A percentile compares a stretch with the other conserved stretches of the same genome.
Evolutionary conservation across 106 monocot species (phyloP).

Genomic region (Alisma plantagoaquatica): DNA sequence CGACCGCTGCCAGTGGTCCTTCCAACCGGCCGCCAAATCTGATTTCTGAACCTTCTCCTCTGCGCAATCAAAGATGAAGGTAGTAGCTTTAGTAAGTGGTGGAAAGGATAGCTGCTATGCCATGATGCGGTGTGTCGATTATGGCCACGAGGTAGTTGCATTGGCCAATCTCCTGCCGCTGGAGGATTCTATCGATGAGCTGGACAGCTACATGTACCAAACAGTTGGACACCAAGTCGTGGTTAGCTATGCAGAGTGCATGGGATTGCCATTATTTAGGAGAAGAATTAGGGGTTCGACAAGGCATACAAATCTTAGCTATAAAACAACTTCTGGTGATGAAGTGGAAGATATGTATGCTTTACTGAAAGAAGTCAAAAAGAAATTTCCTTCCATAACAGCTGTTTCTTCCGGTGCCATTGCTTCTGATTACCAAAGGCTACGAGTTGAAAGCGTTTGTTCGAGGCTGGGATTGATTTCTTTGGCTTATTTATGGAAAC

Average conservation of each 20-base stretch:
- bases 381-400: slow-evolving; percentile 58
- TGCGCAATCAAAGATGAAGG: slow-evolving; percentile 46
- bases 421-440: slow-evolving; percentile 95
- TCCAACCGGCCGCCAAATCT: no score
- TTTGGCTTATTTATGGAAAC: slow-evolving; percentile 94
- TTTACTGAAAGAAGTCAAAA: slow-evolving; percentile 73
- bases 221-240: slow-evolving; percentile 97
- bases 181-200: slow-evolving; percentile 87
- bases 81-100: slow-evolving; percentile 86
- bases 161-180: slow-evolving; percentile 86
- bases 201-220: slow-evolving; percentile 99
- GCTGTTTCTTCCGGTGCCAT: slow-evolving; percentile 98
- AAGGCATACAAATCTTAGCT: slow-evolving; percentile 71
- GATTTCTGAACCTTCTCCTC: background rate
- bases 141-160: slow-evolving; percentile 94
- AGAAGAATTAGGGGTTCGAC: slow-evolving; percentile 70
- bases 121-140: slow-evolving; percentile 96
- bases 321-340: slow-evolving; percentile 59
- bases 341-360: slow-evolving; percentile 96
- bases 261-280: slow-evolving; percentile 88
- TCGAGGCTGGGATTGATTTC: slow-evolving; percentile 93
- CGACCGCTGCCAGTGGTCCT: no score
- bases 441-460: slow-evolving; percentile 97
- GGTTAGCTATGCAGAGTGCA: slow-evolving; percentile 85
- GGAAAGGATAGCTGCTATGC: slow-evolving; percentile 98